Evolutionary conservation across 768 basidiomycete species (phyloP), one percentile per base, ranked within the genome.

Genomic region (Lactifluus rugatus): DNA sequence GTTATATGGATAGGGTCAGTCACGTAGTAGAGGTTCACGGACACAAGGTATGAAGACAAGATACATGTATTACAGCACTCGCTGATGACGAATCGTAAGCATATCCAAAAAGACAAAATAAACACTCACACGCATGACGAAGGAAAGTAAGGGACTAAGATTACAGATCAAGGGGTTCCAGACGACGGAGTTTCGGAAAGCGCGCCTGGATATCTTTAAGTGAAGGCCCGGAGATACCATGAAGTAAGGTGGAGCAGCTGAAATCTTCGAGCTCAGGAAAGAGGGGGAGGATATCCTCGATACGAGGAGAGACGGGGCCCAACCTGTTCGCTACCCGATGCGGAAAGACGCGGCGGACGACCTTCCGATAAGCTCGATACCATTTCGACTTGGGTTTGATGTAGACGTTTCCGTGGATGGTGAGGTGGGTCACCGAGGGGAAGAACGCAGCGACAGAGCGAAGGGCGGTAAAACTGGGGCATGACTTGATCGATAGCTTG

Each of bases 191-290:
- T 49, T 62, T 60, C 42, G 59, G 59, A 36, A 60, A 60, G 37
- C 59, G 59, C 2, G 37, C 49, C 7, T 54, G 54, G 42, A 60
- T 60, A 21, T 60, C 54, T 36, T 60, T 54, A 2, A 60, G 49
- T 3, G 54, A 60, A 1, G 59, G 56, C 31, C 54, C 59, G 9
- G 48, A 54, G 23, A 60, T 51, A 17, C 59, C 59, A 10, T 60
- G 44, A 1, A 48, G 59, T 34, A 56, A 60, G 37, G 49, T 60
- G 4, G 54, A 60, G 5, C 59, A 54, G 28, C 59, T 60, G 36
- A 60, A 54, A n/a, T 56, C 59, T 19, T 56, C 59, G 10, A 60
- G 59, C 28, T 60, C 59, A 7, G 59, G 59, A n/a, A 60, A n/a
- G n/a, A n/a, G n/a, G n/a, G n/a, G n/a, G n/a, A n/a, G n/a, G n/a